Conservation (phyloP, 2,329 filamentous ascomycete species). For the Hymenoscyphus occultus region DNA sequence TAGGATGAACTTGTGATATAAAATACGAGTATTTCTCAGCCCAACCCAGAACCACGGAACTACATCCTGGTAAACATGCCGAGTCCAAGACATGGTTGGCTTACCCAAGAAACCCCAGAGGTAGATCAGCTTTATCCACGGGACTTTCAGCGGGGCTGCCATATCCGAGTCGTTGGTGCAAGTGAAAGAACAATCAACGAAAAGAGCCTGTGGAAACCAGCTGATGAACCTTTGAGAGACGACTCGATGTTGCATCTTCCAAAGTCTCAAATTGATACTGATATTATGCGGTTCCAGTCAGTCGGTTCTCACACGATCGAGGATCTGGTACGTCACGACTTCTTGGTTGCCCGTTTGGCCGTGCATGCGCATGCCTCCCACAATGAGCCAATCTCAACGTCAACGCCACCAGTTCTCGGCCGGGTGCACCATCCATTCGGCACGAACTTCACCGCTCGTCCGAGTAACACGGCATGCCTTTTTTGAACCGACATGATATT, state of each 20-base stretch:
- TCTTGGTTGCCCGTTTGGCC: slow-evolving; percentile 1
- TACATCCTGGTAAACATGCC: not conserved
- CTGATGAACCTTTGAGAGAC: not conserved
- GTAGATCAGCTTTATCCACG: slow-evolving; percentile 8
- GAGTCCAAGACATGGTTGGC: slow-evolving; percentile 2
- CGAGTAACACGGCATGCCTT: not conserved
- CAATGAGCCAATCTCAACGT: not conserved
- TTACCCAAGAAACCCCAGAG: slow-evolving; percentile 6
- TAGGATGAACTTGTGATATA: not conserved
- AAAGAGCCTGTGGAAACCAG: not conserved
- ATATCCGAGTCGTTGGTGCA: not conserved
- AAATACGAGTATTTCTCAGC: not conserved
- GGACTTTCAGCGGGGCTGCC: slow-evolving; percentile 3
- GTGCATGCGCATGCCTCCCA: not conserved
- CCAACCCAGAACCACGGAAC: slow-evolving; percentile 4
- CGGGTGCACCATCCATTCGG: slow-evolving; percentile 1
- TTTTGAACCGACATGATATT: not conserved
- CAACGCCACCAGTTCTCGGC: slow-evolving; percentile 2
- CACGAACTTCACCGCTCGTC: slow-evolving; percentile 5
- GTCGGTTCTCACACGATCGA: not conserved
- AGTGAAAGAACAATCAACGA: not conserved
- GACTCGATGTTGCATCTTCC: not conserved
- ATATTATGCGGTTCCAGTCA: not conserved
- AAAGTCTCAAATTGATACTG: slow-evolving; percentile 1
- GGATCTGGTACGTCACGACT: not conserved